These are phyloP conservation scores for Calonectria honghensis DNA, from an alignment of 2,329 filamentous ascomycete species.

Conservation along the genomic window DNA sequence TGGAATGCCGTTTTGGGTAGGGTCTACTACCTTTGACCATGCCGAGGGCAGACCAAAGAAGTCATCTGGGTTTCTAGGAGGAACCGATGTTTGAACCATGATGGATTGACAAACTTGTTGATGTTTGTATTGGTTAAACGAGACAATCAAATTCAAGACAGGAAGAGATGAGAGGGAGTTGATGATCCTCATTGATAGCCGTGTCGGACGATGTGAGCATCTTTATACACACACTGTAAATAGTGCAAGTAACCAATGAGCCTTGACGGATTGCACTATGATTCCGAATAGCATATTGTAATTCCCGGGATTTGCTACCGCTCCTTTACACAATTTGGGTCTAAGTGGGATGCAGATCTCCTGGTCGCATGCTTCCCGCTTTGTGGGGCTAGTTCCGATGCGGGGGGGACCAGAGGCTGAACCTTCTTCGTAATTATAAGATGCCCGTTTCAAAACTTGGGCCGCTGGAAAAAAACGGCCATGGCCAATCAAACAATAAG, in stretches of 20 bases:
- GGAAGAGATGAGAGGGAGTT: neutral
- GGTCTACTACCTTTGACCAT: constrained; percentile 12
- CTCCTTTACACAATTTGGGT: neutral
- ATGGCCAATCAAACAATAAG: neutral
- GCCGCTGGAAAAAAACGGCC: too few relatives aligned
- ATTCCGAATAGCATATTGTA: neutral
- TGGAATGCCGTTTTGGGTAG: neutral
- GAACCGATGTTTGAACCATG: neutral
- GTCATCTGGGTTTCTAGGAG: constrained; percentile 4
- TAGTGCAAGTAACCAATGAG: neutral
- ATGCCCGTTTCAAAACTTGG: neutral
- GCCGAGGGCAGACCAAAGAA: constrained; percentile 19
- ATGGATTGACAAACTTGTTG: neutral
- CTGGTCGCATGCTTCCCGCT: neutral
- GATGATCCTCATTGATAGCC: neutral
- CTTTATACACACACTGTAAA: neutral
- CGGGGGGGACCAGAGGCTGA: neutral
- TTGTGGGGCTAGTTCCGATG: neutral
- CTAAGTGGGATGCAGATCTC: neutral
- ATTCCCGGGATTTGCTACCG: constrained; percentile 16
- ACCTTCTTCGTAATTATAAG: constrained; percentile 12
- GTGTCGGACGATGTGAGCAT: too few relatives aligned
- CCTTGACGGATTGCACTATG: neutral
- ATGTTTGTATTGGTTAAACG: neutral
- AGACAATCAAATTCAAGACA: neutral